Evolutionary conservation across 2,329 filamentous ascomycete species (phyloP).

Genomic region (Neoascochyta sp.): DNA sequence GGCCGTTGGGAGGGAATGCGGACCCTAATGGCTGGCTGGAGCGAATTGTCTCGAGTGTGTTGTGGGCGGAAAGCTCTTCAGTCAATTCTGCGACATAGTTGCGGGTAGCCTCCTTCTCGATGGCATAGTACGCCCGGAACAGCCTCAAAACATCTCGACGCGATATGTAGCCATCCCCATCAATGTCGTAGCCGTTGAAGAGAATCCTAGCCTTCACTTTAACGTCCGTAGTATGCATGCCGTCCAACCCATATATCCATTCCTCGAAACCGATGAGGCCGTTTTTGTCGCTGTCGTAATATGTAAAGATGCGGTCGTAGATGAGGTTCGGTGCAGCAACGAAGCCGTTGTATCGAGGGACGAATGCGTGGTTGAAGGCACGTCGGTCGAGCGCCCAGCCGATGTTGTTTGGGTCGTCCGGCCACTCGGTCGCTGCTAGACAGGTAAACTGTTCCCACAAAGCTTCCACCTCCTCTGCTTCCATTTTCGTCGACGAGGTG

Average conservation of each 20-base stretch:
- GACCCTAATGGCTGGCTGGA: slow-evolving; percentile 48
- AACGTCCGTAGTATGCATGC: slow-evolving; percentile 49
- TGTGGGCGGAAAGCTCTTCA: slow-evolving; percentile 66
- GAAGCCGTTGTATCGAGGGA: slow-evolving; percentile 75
- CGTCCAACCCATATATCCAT: slow-evolving; percentile 77
- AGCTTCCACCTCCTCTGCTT: slow-evolving; percentile 83
- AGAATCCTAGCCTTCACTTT: slow-evolving; percentile 55
- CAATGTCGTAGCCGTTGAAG: slow-evolving; percentile 87
- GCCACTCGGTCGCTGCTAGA: slow-evolving; percentile 81
- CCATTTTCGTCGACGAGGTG: slow-evolving; percentile 50
- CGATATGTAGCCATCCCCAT: slow-evolving; percentile 80
- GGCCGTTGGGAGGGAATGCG: slow-evolving; percentile 39
- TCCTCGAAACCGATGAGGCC: slow-evolving; percentile 89
- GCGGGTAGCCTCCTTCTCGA: slow-evolving; percentile 83
- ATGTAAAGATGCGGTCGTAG: slow-evolving; percentile 93
- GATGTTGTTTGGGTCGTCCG: slow-evolving; percentile 73
- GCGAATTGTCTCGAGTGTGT: slow-evolving; percentile 39
- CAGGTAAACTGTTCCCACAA: slow-evolving; percentile 97
- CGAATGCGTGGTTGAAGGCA: slow-evolving; percentile 87
- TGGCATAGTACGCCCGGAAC: slow-evolving; percentile 86
- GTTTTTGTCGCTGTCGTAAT: slow-evolving; percentile 89
- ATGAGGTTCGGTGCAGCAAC: slow-evolving; percentile 82
- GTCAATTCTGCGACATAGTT: slow-evolving; percentile 75
- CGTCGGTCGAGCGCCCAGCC: slow-evolving; percentile 83
- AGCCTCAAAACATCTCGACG: slow-evolving; percentile 85